phyloP scores from a whole-genome alignment of 495 filamentous ascomycete species.

The Xylaria nigripes region DNA sequence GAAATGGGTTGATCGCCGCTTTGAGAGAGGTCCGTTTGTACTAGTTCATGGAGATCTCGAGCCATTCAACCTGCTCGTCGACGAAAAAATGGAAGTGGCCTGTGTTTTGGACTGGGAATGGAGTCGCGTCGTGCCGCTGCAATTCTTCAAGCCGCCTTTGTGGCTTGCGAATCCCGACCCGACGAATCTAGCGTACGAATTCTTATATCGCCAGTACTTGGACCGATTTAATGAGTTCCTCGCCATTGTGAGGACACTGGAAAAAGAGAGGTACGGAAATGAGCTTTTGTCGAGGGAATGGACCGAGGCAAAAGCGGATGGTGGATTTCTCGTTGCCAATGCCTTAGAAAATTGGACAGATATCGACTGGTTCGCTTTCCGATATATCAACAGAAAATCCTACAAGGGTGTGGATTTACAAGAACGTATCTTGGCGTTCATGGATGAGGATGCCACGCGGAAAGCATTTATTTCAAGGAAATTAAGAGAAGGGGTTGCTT shows the following conservation, averaged over 20 bases:
- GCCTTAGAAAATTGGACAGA: conserved; percentile 24
- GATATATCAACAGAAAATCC: conserved; percentile 4
- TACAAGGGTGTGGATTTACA: not conserved
- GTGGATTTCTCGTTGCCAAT: conserved; percentile 20
- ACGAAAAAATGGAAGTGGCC: not conserved
- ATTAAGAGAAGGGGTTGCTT: not conserved
- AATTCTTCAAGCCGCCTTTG: conserved; percentile 11
- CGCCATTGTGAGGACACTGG: not conserved
- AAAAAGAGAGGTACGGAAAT: not conserved
- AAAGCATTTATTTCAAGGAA: not conserved
- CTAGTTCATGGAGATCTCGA: not conserved
- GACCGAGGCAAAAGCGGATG: conserved; percentile 6
- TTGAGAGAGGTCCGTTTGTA: not conserved
- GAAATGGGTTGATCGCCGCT: not conserved
- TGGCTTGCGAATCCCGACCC: conserved; percentile 17
- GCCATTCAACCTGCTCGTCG: not conserved
- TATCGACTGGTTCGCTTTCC: conserved; percentile 20
- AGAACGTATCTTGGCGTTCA: not conserved
- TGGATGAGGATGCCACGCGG: not conserved
- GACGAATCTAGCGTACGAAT: conserved; percentile 12
- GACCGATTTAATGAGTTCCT: conserved; percentile 12
- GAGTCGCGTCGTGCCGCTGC: not conserved
- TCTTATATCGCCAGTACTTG: conserved; percentile 5
- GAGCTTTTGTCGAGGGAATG: not conserved
- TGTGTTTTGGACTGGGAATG: not conserved